Evolutionary conservation across 1,139 yeast species (phyloP).

Genomic region (Suhomyces panamericanus): DNA sequence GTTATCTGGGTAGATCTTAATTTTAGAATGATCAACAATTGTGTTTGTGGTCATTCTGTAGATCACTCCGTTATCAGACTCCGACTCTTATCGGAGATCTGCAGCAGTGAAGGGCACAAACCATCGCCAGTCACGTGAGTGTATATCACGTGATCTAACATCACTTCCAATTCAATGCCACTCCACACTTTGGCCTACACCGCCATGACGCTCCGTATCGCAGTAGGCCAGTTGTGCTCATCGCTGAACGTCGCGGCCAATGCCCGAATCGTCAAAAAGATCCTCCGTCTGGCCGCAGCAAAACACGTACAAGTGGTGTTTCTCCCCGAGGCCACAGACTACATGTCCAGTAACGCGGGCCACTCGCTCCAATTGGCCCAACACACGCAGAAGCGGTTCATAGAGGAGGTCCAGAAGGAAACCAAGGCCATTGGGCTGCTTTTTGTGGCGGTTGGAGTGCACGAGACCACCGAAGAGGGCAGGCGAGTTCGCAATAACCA

Average conservation of each 20-base stretch:
- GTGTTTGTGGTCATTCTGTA: too few species aligned
- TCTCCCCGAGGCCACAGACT: conserved; percentile 93
- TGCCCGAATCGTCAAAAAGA: conserved; percentile 53
- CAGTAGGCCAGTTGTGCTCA: conserved; percentile 87
- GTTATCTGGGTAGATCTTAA: too few species aligned
- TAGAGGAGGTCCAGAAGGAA: conserved; percentile 48
- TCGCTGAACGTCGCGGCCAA: conserved; percentile 62
- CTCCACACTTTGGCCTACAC: background rate
- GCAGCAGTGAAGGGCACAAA: too few species aligned
- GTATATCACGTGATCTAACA: background rate
- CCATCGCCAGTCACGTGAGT: background rate
- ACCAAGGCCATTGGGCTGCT: conserved; percentile 38
- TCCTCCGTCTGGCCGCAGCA: conserved; percentile 63
- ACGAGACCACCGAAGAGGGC: conserved; percentile 57
- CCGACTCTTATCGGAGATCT: too few species aligned
- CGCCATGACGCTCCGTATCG: conserved; percentile 38
- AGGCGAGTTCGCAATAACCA: conserved; percentile 66
- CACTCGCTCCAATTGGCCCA: conserved; percentile 64
- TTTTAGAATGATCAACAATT: too few species aligned
- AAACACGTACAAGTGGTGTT: conserved; percentile 66
- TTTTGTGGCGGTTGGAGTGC: conserved; percentile 65
- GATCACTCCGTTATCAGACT: too few species aligned
- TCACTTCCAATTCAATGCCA: background rate
- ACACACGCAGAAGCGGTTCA: conserved; percentile 52
- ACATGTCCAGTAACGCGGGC: conserved; percentile 66